phyloP scores from a whole-genome alignment of 1,284 basidiomycete genomes.

The Earliella scabrosa region DNA sequence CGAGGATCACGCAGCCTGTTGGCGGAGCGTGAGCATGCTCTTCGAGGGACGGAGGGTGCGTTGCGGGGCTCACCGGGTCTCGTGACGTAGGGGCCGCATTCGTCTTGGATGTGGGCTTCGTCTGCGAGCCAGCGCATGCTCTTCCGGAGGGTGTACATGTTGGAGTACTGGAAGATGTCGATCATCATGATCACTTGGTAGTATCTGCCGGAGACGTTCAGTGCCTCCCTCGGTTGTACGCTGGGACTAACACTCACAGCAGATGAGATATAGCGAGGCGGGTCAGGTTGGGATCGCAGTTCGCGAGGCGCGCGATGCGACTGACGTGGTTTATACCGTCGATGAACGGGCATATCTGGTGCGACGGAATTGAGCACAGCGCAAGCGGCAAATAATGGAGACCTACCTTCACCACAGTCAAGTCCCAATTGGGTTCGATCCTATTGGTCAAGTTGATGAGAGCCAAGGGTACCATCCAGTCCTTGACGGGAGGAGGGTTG shows the following conservation, averaged over 20 bases:
- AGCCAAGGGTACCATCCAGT: conserved; percentile 96
- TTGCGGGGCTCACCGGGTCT: conserved; percentile 55
- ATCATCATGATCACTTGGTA: conserved; percentile 97
- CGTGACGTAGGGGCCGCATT: conserved; percentile 91
- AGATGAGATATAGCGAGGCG: conserved; percentile 92
- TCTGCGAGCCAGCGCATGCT: conserved; percentile 85
- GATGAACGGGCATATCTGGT: conserved; percentile 77
- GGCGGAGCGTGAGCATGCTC: no score
- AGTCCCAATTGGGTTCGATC: conserved; percentile 93
- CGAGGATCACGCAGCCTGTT: conserved; percentile 57
- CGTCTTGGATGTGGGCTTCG: conserved; percentile 80
- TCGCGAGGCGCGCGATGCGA: conserved; percentile 89
- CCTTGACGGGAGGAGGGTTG: conserved; percentile 87
- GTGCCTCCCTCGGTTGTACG: no score
- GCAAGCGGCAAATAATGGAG: no score
- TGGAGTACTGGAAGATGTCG: conserved; percentile 98
- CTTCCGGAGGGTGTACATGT: conserved; percentile 92
- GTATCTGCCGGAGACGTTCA: conserved; percentile 52
- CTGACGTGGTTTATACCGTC: conserved; percentile 93
- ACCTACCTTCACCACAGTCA: conserved; percentile 91
- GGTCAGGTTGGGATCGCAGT: conserved; percentile 86
- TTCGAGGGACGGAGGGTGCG: no score
- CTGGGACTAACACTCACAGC: conserved; percentile 70
- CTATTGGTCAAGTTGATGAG: conserved; percentile 84
- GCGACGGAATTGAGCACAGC: neutral